phyloP scores from a whole-genome alignment of 1,284 basidiomycete genomes.

The Hemileccinum hortonii region DNA sequence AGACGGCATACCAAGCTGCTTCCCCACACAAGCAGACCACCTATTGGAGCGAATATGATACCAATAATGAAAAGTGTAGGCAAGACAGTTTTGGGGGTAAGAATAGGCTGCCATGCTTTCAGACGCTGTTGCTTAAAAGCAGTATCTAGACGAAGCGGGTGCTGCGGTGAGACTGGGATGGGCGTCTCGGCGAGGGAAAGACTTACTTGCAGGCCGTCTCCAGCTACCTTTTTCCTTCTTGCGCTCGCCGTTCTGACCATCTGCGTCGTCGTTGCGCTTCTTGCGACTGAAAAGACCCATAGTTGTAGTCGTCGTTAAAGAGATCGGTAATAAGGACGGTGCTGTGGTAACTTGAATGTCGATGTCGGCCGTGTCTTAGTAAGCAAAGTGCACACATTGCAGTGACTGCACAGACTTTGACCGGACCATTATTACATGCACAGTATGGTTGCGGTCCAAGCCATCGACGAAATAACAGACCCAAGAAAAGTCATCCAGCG shows the following conservation, averaged over 20 bases:
- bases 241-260: constrained; percentile 42
- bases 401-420: no score
- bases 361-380: constrained; percentile 9
- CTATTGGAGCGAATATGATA: constrained; percentile 94
- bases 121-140: constrained; percentile 99
- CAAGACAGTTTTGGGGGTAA: constrained; percentile 95
- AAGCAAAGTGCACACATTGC: constrained; percentile 5
- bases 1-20: constrained; percentile 55
- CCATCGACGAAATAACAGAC: constrained; percentile 49
- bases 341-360: background rate
- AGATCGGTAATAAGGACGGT: background rate
- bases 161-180: constrained; percentile 21
- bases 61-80: constrained; percentile 96
- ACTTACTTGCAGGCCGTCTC: constrained; percentile 85
- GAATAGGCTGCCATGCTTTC: constrained; percentile 99
- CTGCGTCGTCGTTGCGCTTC: constrained; percentile 38
- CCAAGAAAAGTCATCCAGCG: constrained; percentile 49
- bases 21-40: constrained; percentile 91
- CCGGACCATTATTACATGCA: no score
- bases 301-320: constrained; percentile 20
- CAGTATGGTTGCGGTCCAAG: constrained; percentile 51
- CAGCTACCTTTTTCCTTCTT: constrained; percentile 88
- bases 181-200: background rate
- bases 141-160: constrained; percentile 61
- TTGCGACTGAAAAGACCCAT: constrained; percentile 63